A percentile compares a stretch with the other conserved stretches of the same genome.
phyloP scores from a whole-genome alignment of 148 eudicot genomes.

The Vaccinium macrocarpon region DNA sequence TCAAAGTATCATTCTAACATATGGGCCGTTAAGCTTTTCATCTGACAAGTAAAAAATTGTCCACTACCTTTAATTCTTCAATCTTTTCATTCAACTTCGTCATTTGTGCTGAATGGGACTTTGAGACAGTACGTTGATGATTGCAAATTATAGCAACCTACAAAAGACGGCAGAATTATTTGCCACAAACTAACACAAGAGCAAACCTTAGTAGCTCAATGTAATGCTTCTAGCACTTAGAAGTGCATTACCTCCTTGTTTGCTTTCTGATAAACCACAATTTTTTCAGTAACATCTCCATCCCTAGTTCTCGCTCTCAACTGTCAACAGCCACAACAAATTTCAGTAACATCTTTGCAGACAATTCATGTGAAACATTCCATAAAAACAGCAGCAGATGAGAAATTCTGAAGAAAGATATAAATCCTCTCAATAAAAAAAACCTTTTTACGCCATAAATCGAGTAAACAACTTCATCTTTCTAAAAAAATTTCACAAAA shows the following conservation, averaged over 20 bases:
- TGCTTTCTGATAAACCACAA: constrained; percentile 68
- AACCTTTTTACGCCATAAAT: neutral
- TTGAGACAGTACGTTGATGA: constrained; percentile 96
- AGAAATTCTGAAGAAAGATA: neutral
- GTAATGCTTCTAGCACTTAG: neutral
- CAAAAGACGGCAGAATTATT: constrained; percentile 23
- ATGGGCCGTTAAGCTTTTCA: constrained; percentile 2
- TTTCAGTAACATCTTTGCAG: neutral
- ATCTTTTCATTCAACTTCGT: constrained; percentile 63
- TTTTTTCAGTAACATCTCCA: constrained; percentile 76
- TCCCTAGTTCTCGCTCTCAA: constrained; percentile 57
- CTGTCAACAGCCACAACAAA: constrained; percentile 36
- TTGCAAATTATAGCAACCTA: constrained; percentile 98
- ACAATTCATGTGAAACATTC: neutral
- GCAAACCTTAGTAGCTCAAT: neutral
- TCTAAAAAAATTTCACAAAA: neutral
- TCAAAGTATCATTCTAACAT: neutral
- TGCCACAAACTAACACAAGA: constrained; percentile 1
- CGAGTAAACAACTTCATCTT: neutral
- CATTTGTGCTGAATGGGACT: constrained; percentile 85
- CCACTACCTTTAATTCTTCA: constrained; percentile 68
- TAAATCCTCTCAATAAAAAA: neutral
- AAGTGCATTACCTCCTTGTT: constrained; percentile 73
- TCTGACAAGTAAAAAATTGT: neutral
- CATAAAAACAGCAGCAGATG: neutral